Evolutionary conservation across 495 filamentous ascomycete species (phyloP).

Genomic region (Articulospora tetracladia): DNA sequence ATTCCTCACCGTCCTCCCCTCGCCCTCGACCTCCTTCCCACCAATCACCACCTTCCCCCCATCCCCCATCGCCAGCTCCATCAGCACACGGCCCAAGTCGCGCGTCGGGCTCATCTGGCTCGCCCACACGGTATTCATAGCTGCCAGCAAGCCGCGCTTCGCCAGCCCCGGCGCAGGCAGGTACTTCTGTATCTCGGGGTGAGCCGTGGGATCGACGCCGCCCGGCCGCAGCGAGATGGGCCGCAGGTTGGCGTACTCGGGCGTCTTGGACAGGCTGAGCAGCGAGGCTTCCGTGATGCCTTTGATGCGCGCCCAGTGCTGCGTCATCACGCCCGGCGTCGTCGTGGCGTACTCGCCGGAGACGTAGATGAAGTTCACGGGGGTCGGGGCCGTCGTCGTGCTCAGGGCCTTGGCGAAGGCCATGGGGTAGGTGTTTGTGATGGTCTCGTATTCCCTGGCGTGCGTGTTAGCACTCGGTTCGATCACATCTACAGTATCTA

Average conservation of each 20-base stretch:
- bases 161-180: not conserved
- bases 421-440: conserved; percentile 61
- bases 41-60: conserved; percentile 28
- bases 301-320: conserved; percentile 57
- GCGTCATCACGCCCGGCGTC: conserved; percentile 45
- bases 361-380: conserved; percentile 68
- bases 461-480: not conserved
- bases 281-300: conserved; percentile 57
- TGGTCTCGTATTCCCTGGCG: conserved; percentile 59
- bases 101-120: conserved; percentile 39
- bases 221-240: conserved; percentile 34
- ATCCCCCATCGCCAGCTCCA: conserved; percentile 58
- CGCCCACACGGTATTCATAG: conserved; percentile 10
- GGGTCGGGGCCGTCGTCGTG: conserved; percentile 39
- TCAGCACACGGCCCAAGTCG: conserved; percentile 35
- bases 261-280: conserved; percentile 34
- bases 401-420: conserved; percentile 58
- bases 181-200: conserved; percentile 12
- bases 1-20: conserved; percentile 47
- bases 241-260: conserved; percentile 31
- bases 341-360: conserved; percentile 55
- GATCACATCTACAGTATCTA: no score
- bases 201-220: conserved; percentile 12
- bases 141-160: conserved; percentile 11
- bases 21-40: conserved; percentile 30